Percentiles rank a stretch among this genome's conserved stretches.
Conservation (phyloP, 2,329 filamentous ascomycete genomes). For the Fusarium sp. region DNA sequence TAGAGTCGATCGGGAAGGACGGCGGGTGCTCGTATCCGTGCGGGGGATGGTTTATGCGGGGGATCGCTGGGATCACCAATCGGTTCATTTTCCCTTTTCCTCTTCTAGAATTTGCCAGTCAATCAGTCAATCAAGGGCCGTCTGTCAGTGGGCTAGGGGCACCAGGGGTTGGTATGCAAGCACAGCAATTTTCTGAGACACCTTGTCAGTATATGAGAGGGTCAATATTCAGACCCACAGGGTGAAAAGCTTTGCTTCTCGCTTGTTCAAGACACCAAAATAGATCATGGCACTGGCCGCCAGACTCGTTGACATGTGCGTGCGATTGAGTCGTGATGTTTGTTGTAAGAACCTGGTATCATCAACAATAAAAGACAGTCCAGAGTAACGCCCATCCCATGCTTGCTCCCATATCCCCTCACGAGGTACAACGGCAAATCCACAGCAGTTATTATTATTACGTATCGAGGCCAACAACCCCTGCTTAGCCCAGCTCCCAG, state of each 20-base stretch:
- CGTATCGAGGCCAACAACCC: conserved; percentile 30
- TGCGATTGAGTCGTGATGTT: conserved; percentile 42
- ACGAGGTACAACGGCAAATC: conserved; percentile 19
- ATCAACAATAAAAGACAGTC: conserved; percentile 26
- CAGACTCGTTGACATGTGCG: conserved; percentile 30
- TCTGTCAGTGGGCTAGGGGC: not conserved
- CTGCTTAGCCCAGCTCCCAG: conserved; percentile 59
- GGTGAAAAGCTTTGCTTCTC: conserved; percentile 27
- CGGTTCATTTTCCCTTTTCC: conserved; percentile 5
- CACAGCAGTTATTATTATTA: conserved; percentile 46
- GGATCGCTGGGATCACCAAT: conserved; percentile 16
- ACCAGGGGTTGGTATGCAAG: conserved; percentile 12
- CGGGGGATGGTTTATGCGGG: conserved; percentile 8
- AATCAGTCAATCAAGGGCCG: conserved; percentile 3
- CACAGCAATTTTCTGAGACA: conserved; percentile 17
- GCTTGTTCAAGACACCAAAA: conserved; percentile 29
- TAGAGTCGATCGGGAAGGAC: conserved; percentile 1
- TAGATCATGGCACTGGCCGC: conserved; percentile 16
- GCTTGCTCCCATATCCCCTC: conserved; percentile 13
- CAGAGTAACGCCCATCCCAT: conserved; percentile 24
- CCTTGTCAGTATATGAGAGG: conserved; percentile 30
- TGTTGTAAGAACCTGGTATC: conserved; percentile 41
- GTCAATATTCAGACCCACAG: conserved; percentile 42
- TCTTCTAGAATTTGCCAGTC: not conserved
- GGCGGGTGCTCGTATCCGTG: conserved; percentile 2